Evolutionary conservation across 257 asterid species (phyloP), one percentile per base, ranked within the genome.

Genomic region (Scutellaria minor): DNA sequence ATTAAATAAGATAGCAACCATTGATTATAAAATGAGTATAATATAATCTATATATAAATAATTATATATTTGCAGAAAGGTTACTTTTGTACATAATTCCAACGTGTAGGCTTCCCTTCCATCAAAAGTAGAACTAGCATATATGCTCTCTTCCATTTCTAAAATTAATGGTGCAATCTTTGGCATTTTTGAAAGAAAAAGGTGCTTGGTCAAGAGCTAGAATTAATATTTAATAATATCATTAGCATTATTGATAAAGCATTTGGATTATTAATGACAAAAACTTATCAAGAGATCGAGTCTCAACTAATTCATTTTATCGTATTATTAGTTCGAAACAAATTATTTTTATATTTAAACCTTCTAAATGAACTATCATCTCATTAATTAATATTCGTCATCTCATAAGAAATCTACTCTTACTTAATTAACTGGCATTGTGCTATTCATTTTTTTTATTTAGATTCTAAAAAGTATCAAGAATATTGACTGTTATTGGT

Each of bases 81-180:
- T 54, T 44, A 46, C 79, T 66, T 76, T 78, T 76, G 75, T 62
- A 31, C 74, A 75, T n/a, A 65, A 66, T 64, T 63, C 37, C 10
- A 10, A 85, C 80, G 87, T 85, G 89, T 79, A 76, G 40, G 73
- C 79, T 63, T 82, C 67, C 54, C 69, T 69, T 60, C 83, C 83
- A 80, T 85, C 69, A 54, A 37, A 69, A 69, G 69, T 10, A 60
- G 55, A 50, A 44, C 76, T 61, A 64, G 85, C 18, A 81, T 64
- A 57, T 50, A 81, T 79, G 71, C 85, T 70, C 51, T 75, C 62
- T 76, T 79, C 53, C 44, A n/a, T 24, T 73, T 59, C 63, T 74
- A 8, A 22, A 20, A 55, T 37, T 45, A 56, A 41, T 74, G 5
- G 37, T 72, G 66, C 44, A 73, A 37, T 68, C 15, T 69, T 50